A percentile compares a stretch with the other conserved stretches of the same genome.
These are phyloP conservation scores for Nicotiana obtusifolia DNA, from an alignment of 257 asterid genomes.

Conservation along the genomic window DNA sequence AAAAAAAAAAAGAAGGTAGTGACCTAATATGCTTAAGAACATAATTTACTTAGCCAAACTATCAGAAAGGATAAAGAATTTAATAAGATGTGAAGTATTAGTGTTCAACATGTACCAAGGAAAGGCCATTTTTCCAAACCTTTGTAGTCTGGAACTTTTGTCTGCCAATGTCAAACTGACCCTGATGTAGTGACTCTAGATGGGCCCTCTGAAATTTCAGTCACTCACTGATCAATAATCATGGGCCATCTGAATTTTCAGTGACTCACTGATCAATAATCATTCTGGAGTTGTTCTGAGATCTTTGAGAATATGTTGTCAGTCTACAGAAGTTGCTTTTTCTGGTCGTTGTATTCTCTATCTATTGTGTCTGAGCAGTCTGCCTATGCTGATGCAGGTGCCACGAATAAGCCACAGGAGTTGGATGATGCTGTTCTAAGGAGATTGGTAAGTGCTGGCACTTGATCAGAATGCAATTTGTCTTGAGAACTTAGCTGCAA, in stretches of 20 bases:
- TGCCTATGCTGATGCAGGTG: slow-evolving; percentile 59
- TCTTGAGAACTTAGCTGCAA: background rate
- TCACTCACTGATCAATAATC: no score
- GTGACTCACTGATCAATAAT: no score
- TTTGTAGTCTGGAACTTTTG: background rate
- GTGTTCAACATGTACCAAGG: background rate
- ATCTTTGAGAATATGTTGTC: background rate
- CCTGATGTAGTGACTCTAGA: background rate
- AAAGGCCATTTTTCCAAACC: background rate
- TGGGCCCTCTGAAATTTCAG: background rate
- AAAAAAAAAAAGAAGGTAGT: background rate
- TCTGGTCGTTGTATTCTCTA: background rate
- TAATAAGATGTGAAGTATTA: background rate
- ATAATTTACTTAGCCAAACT: background rate
- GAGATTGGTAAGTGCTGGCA: slow-evolving; percentile 76
- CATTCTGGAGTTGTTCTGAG: no score
- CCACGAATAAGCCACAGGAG: slow-evolving; percentile 98
- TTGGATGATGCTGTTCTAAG: slow-evolving; percentile 98
- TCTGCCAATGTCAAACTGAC: background rate
- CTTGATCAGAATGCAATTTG: background rate
- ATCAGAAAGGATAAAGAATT: background rate
- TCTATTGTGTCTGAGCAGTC: background rate
- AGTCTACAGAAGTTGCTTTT: background rate
- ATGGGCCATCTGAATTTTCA: no score
- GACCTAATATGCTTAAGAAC: background rate